Conservation (phyloP, 768 basidiomycete genomes). For the Gymnopilus dilepis region DNA sequence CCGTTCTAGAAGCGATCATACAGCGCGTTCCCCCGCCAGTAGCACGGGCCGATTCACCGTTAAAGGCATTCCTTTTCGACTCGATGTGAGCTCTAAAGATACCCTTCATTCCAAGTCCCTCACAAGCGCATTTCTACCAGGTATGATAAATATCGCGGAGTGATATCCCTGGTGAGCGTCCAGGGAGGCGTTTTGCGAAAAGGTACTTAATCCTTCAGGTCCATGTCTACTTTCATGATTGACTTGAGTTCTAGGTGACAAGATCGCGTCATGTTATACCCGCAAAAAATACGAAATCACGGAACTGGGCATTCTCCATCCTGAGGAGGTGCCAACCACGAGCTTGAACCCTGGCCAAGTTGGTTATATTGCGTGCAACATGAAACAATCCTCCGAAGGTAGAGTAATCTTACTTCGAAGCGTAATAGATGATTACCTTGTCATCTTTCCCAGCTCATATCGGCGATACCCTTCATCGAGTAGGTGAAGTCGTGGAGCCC, state of each 20-base stretch:
- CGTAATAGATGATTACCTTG: background rate
- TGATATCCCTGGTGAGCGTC: constrained; percentile 88
- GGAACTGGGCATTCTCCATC: constrained; percentile 89
- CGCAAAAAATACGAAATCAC: constrained; percentile 89
- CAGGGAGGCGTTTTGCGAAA: constrained; percentile 82
- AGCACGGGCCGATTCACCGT: constrained; percentile 52
- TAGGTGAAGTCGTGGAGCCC: constrained; percentile 75
- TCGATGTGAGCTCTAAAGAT: constrained; percentile 67
- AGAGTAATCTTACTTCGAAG: constrained; percentile 12
- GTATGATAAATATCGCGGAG: constrained; percentile 95
- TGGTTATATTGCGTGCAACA: constrained; percentile 91
- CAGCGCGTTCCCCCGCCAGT: constrained; percentile 84
- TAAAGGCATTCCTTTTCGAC: constrained; percentile 93
- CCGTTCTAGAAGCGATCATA: constrained; percentile 80
- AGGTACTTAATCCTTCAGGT: constrained; percentile 49
- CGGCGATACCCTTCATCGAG: constrained; percentile 89
- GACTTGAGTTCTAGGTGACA: constrained; percentile 68
- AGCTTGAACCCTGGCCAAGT: constrained; percentile 80
- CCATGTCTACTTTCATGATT: background rate
- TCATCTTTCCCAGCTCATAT: constrained; percentile 68
- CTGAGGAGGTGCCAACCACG: constrained; percentile 80
- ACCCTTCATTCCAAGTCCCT: background rate
- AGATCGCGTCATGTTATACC: constrained; percentile 83
- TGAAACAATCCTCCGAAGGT: constrained; percentile 98
- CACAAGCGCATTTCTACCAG: constrained; percentile 43